These are phyloP conservation scores for Larix sibirica DNA, from an alignment of 83 land plant species.

Conservation along the genomic window DNA sequence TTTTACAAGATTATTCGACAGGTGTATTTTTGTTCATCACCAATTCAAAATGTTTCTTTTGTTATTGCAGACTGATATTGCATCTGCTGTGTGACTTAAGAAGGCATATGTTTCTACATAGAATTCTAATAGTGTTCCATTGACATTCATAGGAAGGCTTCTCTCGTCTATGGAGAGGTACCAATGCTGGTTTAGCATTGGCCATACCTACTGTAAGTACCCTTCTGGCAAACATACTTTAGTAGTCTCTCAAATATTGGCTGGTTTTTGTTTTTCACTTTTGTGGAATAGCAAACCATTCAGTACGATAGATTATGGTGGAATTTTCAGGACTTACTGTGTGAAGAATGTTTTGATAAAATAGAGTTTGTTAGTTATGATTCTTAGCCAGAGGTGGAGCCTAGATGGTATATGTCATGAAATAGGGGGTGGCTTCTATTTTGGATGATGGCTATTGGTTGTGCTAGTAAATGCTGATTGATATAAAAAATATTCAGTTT, in stretches of 20 bases:
- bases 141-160: conserved; percentile 77
- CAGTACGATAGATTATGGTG: not conserved
- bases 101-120: not conserved
- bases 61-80: not conserved
- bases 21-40: conserved; percentile 36
- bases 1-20: conserved; percentile 85
- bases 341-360: not conserved
- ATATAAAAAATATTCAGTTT: not conserved
- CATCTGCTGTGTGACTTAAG: conserved; percentile 5
- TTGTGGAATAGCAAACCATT: not conserved
- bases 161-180: conserved; percentile 92
- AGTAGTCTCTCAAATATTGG: not conserved
- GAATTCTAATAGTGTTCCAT: conserved; percentile 8
- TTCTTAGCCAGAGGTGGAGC: not conserved
- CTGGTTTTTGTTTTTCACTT: not conserved
- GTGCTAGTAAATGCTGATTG: not conserved
- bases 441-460: not conserved
- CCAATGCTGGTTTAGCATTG: conserved; percentile 89
- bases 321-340: not conserved
- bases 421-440: not conserved
- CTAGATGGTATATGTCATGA: not conserved
- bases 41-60: conserved; percentile 12
- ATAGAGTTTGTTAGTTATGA: not conserved
- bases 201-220: conserved; percentile 89
- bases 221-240: not conserved